A percentile compares a stretch with the other conserved stretches of the same genome.
These are phyloP conservation scores for Sedum album DNA, from an alignment of 164 flowering plant species.

Conservation along the genomic window DNA sequence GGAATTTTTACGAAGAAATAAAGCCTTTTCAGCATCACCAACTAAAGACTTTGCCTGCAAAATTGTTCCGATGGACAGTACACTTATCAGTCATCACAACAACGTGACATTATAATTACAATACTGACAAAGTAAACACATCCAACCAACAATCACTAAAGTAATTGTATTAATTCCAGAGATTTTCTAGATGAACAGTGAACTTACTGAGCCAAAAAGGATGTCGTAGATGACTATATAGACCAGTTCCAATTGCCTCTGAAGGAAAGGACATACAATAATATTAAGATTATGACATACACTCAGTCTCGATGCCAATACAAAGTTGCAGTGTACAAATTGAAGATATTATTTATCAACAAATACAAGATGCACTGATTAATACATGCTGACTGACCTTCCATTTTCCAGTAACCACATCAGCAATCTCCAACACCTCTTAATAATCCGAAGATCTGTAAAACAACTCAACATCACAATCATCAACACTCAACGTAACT, in stretches of 20 bases:
- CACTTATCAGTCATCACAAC: no score
- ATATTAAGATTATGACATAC: no score
- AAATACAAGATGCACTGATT: no score
- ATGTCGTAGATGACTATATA: conserved; percentile 63
- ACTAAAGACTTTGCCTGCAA: conserved; percentile 38
- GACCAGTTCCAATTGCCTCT: conserved; percentile 74
- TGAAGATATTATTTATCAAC: neutral
- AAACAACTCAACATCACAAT: conserved; percentile 1
- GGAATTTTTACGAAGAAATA: conserved; percentile 37
- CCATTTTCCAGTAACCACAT: conserved; percentile 59
- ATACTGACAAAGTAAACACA: no score
- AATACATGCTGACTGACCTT: conserved; percentile 74
- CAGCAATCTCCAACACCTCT: conserved; percentile 51
- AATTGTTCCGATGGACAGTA: conserved; percentile 8
- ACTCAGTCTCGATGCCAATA: no score
- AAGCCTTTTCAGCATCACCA: conserved; percentile 75
- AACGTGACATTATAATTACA: no score
- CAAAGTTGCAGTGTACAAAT: no score
- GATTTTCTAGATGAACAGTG: neutral
- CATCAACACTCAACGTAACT: neutral
- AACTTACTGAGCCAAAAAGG: conserved; percentile 72
- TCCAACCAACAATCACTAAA: no score
- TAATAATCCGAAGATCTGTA: conserved; percentile 56
- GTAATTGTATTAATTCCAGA: no score
- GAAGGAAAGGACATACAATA: conserved; percentile 15